Evolutionary conservation across 495 filamentous ascomycete genomes (phyloP).

Genomic region (Thermothielavioides terrestris): DNA sequence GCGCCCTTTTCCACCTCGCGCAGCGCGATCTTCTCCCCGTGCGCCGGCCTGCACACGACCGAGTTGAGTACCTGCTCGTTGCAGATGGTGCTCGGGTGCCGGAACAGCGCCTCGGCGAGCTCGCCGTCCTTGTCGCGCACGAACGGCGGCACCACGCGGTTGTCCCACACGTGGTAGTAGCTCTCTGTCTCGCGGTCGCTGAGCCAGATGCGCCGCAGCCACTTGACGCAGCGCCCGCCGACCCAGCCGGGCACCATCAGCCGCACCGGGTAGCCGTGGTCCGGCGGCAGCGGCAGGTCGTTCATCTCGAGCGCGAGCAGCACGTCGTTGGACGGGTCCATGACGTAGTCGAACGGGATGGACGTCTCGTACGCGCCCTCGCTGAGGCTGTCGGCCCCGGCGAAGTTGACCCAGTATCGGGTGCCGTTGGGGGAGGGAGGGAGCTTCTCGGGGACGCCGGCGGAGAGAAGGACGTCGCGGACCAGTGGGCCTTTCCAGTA

Average conservation of each 20-base stretch:
- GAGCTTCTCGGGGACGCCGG: slow-evolving; percentile 2
- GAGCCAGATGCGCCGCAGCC: slow-evolving; percentile 12
- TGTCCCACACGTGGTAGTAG: slow-evolving; percentile 14
- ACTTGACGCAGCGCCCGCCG: slow-evolving; percentile 13
- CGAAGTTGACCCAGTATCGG: slow-evolving; percentile 10
- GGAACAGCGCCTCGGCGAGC: slow-evolving; percentile 5
- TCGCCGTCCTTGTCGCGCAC: slow-evolving; percentile 6
- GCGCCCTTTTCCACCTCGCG: not conserved
- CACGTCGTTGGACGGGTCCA: slow-evolving; percentile 8
- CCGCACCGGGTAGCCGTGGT: slow-evolving; percentile 15
- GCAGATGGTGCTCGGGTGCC: slow-evolving; percentile 2
- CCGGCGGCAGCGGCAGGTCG: slow-evolving; percentile 14
- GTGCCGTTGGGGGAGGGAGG: not conserved
- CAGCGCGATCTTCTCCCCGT: slow-evolving; percentile 3
- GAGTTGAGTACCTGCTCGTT: slow-evolving; percentile 10
- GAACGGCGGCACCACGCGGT: slow-evolving; percentile 5
- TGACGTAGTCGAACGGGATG: slow-evolving; percentile 4
- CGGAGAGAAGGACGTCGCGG: slow-evolving; percentile 2
- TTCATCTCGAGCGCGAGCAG: slow-evolving; percentile 14
- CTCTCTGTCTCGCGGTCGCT: slow-evolving; percentile 5
- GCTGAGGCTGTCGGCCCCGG: slow-evolving; percentile 9
- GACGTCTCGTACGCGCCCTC: slow-evolving; percentile 11
- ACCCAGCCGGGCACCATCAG: slow-evolving; percentile 11
- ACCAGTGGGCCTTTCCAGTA: slow-evolving; percentile 13
- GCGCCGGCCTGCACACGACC: slow-evolving; percentile 3